phyloP scores from a whole-genome alignment of 495 filamentous ascomycete species.

The Xylaria grammica region DNA sequence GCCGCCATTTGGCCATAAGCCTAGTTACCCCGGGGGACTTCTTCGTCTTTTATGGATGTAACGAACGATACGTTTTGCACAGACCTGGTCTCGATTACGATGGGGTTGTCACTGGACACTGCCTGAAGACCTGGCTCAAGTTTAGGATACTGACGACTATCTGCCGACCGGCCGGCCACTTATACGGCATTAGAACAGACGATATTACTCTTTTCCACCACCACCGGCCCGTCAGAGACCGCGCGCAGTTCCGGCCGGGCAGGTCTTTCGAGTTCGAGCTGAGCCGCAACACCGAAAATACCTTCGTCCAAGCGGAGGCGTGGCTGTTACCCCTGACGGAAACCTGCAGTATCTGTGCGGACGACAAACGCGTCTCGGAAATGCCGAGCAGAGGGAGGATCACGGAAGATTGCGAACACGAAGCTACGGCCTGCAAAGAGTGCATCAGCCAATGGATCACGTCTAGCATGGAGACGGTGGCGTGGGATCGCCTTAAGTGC shows the following conservation, averaged over 20 bases:
- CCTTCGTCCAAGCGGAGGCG: conserved; percentile 38
- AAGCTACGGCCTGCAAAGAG: conserved; percentile 40
- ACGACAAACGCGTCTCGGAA: conserved; percentile 41
- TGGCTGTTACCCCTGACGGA: conserved; percentile 41
- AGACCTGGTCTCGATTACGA: conserved; percentile 25
- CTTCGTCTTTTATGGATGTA: conserved; percentile 36
- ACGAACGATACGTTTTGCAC: conserved; percentile 42
- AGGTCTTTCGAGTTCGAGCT: conserved; percentile 40
- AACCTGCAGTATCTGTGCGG: conserved; percentile 45
- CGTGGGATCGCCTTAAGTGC: conserved; percentile 44
- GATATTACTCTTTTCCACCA: conserved; percentile 32
- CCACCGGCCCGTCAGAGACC: conserved; percentile 21
- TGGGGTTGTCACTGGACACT: conserved; percentile 24
- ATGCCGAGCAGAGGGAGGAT: conserved; percentile 38
- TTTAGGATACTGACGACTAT: conserved; percentile 19
- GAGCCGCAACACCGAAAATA: conserved; percentile 32
- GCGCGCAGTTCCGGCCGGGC: conserved; percentile 32
- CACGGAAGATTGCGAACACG: conserved; percentile 41
- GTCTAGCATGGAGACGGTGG: conserved; percentile 36
- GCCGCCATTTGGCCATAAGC: conserved; percentile 39
- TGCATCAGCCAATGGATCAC: conserved; percentile 45
- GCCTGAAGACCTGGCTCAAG: conserved; percentile 31
- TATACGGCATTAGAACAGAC: conserved; percentile 24
- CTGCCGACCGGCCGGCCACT: conserved; percentile 6
- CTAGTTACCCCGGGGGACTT: conserved; percentile 27